These are phyloP conservation scores for Cercophora newfieldiana DNA, from an alignment of 495 filamentous ascomycete genomes.

Conservation along the genomic window DNA sequence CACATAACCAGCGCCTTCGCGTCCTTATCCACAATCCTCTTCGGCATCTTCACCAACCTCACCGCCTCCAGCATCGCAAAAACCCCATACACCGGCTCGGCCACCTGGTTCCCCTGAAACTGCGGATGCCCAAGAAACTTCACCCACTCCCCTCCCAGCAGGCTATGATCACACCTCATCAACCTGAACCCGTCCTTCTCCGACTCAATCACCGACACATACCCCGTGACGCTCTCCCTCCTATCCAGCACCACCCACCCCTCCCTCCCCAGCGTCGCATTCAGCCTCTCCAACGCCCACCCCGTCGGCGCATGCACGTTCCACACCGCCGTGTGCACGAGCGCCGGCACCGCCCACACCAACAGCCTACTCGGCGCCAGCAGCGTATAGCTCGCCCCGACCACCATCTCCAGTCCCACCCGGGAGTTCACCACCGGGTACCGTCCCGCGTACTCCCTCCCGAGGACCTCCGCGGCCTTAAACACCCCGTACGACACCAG, in stretches of 20 bases:
- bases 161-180: conserved; percentile 89
- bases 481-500: conserved; percentile 66
- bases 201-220: conserved; percentile 85
- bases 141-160: conserved; percentile 94
- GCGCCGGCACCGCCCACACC: conserved; percentile 61
- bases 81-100: conserved; percentile 88
- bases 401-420: conserved; percentile 66
- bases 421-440: conserved; percentile 66
- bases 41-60: conserved; percentile 65
- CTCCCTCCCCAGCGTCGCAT: conserved; percentile 56
- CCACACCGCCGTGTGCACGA: conserved; percentile 66
- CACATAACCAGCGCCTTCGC: conserved; percentile 84
- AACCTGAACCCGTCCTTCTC: conserved; percentile 69
- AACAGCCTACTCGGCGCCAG: conserved; percentile 69
- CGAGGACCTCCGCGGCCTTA: conserved; percentile 54
- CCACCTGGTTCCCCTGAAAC: conserved; percentile 51
- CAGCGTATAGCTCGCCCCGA: conserved; percentile 62
- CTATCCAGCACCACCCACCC: conserved; percentile 72
- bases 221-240: conserved; percentile 82
- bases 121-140: conserved; percentile 39
- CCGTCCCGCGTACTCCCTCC: conserved; percentile 57
- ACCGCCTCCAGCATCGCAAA: conserved; percentile 94
- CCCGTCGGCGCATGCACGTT: conserved; percentile 70
- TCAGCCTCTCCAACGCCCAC: conserved; percentile 55
- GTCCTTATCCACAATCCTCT: conserved; percentile 56